Base-by-base conservation (phyloP, 78 protist species). In the Dictyostelium brefeldianum region DNA sequence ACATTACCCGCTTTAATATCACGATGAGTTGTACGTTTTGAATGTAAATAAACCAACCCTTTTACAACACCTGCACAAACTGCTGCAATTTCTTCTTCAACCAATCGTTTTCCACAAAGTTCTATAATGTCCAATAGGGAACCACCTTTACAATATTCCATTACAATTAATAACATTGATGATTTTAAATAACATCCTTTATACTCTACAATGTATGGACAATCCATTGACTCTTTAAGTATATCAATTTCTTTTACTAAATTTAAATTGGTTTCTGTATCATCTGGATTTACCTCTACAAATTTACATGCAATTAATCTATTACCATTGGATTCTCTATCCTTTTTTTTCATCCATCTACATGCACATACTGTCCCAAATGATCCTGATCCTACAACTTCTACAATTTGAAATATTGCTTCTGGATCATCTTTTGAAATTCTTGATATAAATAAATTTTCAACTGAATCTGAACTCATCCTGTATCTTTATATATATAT, bases 21-120 rank as follows among this genome's bases (percentile, higher is more conserved):
- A 53, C 95, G 46, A 71, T 90, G 95, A n/a, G 95, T 81, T 0
- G 89, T 78, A 20, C 77, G n/a, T 51, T 80, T 82, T 7, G 90
- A 67, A 69, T 90, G 95, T 31, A 90, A 48, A 64, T 82, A 90
- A 18, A 83, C 89, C 54, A 90, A 84, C 1, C 95, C 95, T 17
- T 90, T 90, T 64, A 90, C 89, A 41, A 90, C 89, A 65, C 91
- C 95, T 5, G 95, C 95, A 53, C 95, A 90, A 36, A 90, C 95
- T 3, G 95, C 95, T 4, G 95, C 95, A 12, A 90, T 90, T 53
- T 90, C 95, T 6, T 80, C 95, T 25, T 83, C 95, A 2, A 53
- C 64, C 43, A 90, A 27, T 12, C 83, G 41, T 46, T 83, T 90
- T 29, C 64, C 47, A 51, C 91, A 80, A 25, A 90, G 22, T 46